Conservation (phyloP, 192 early-diverging fungal genomes). For the Glomus cerebriforme region DNA sequence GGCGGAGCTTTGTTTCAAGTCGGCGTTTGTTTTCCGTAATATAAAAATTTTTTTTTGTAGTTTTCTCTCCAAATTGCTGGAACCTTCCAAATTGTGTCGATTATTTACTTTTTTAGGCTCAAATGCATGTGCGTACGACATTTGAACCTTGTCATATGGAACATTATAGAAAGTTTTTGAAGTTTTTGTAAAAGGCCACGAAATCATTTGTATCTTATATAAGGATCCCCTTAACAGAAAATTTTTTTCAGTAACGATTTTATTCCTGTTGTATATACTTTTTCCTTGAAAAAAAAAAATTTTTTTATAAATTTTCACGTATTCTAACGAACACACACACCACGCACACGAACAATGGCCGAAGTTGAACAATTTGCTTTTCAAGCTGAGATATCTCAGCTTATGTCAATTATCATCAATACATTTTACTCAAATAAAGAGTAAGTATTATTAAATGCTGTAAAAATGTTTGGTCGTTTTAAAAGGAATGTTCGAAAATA, state of each 20-base stretch:
- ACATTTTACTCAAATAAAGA: conserved; percentile 99
- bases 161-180: conserved; percentile 19
- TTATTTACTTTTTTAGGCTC: not conserved
- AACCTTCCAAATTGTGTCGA: conserved; percentile 29
- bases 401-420: conserved; percentile 99
- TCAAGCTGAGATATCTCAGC: conserved; percentile 99
- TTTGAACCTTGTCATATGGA: conserved; percentile 17
- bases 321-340: not conserved
- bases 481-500: too few species aligned
- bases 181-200: conserved; percentile 2
- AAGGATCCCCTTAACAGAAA: not conserved
- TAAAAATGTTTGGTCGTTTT: too few species aligned
- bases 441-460: conserved; percentile 27
- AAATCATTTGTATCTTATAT: not conserved
- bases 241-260: not conserved
- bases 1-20: too few species aligned
- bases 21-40: too few species aligned
- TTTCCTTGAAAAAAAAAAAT: not conserved
- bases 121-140: not conserved
- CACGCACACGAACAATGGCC: not conserved
- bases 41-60: too few species aligned
- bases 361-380: conserved; percentile 51
- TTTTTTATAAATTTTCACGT: not conserved
- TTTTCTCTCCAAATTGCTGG: conserved; percentile 29
- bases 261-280: not conserved